Base-by-base conservation (phyloP, 116 monocot genomes). In the Posidonia oceanica region DNA sequence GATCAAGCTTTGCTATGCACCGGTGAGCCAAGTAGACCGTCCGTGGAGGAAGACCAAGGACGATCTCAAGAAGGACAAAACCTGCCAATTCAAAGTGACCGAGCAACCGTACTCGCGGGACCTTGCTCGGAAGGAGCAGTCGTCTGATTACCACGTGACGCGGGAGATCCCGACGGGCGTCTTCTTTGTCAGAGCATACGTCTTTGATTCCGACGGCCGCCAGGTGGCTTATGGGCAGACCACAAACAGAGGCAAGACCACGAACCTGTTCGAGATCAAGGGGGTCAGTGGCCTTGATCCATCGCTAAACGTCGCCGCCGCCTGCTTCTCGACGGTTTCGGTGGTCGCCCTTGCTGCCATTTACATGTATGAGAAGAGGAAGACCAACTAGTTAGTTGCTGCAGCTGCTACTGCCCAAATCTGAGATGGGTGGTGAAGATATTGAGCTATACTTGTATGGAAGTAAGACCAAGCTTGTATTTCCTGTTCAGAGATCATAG, bases 241-340 rank as follows among this genome's bases (percentile, higher is more conserved):
- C 52, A 87, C 84, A 5, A 57, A 86, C 63, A 69, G 53, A 10
- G 6, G 38, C 21, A 88, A 86, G 76, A 53, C 59, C 15, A 69
- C 71, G 57, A 81, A 85, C 74, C 42, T 87, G 63, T 87, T 94
- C 64, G 23, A 80, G 20, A 70, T 94, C 1, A 52, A 59, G 14
- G 85, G 87, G 15, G 77, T 87, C 62, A 59, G 69, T 17, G 89
- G 94, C 3, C 79, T 77, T 17, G 63, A 69, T 38, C 23, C 74
- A 3, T 81, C 87, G 5, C 56, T 94, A 5, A 81, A 87, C 52
- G 75, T 94, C 23, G 86, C 89, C n/a, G 85, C 94, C 0, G 79
- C 64, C 3, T 82, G 82, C 78, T 94, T 94, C 83, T 94, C 94
- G 0, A 87, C 89, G 15, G 83, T 89, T 77, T 89, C 94, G 16